Evolutionary conservation across 345 rosid species (phyloP).

Genomic region (Salix koriyanagi): DNA sequence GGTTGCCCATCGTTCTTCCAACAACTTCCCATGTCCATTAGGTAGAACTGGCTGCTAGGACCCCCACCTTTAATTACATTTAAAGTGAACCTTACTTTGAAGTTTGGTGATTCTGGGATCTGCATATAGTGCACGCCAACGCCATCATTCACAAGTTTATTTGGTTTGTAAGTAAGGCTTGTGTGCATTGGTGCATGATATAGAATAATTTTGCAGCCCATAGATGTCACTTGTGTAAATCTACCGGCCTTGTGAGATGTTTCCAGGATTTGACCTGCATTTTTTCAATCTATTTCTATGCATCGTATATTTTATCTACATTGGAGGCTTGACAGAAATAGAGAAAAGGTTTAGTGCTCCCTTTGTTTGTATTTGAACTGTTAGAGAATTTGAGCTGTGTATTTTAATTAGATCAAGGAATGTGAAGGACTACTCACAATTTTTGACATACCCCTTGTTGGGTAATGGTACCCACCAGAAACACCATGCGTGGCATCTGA

Average conservation of each 20-base stretch:
- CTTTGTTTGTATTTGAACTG: too few relatives aligned
- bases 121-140: neutral
- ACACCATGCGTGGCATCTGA: conserved; percentile 22
- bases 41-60: conserved; percentile 24
- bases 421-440: conserved; percentile 11
- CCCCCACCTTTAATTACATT: conserved; percentile 25
- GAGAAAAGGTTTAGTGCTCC: neutral
- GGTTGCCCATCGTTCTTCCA: conserved; percentile 31
- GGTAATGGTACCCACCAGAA: conserved; percentile 31
- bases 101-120: conserved; percentile 30
- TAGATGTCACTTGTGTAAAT: too few relatives aligned
- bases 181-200: neutral
- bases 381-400: neutral
- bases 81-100: conserved; percentile 26
- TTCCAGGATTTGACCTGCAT: too few relatives aligned
- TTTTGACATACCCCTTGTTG: conserved; percentile 27
- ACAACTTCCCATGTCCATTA: conserved; percentile 28
- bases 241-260: too few relatives aligned
- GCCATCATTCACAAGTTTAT: neutral
- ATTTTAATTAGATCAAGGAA: neutral
- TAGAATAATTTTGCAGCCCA: too few relatives aligned
- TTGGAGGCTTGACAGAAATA: too few relatives aligned
- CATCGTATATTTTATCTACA: too few relatives aligned
- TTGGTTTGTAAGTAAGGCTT: conserved; percentile 1
- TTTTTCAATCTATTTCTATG: too few relatives aligned